Percentiles rank a stretch among this genome's conserved stretches.
Conservation (phyloP, 176 grass and related monocot species). For the Pharus latifolius region DNA sequence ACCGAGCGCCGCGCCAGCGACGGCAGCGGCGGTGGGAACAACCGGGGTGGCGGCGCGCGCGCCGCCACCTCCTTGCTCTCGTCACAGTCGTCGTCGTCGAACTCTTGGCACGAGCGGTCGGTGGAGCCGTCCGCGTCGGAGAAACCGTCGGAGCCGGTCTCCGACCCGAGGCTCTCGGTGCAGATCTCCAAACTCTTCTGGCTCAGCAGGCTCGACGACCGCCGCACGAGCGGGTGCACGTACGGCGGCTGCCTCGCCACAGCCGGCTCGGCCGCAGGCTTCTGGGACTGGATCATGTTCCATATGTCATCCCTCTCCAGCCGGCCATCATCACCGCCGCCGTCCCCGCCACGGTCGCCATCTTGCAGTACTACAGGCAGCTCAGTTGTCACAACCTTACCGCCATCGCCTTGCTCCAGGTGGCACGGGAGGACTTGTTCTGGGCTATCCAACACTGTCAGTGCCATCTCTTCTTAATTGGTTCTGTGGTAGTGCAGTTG, state of each 20-base stretch:
- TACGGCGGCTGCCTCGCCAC: slow-evolving; percentile 34
- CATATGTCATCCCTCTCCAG: slow-evolving; percentile 55
- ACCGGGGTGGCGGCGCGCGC: slow-evolving; percentile 7
- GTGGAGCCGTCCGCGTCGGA: slow-evolving; percentile 23
- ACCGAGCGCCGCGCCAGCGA: slow-evolving; percentile 57
- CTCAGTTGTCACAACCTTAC: not conserved
- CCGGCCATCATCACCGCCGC: not conserved
- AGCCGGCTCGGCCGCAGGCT: not conserved
- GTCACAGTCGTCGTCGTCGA: slow-evolving; percentile 10
- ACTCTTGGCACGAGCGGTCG: slow-evolving; percentile 26
- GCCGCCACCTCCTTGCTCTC: slow-evolving; percentile 6
- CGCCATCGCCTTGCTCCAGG: not conserved
- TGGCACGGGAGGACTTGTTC: slow-evolving; percentile 28
- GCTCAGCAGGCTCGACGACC: slow-evolving; percentile 70
- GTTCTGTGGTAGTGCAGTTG: too few relatives aligned
- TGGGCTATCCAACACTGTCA: slow-evolving; percentile 35
- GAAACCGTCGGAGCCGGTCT: slow-evolving; percentile 70
- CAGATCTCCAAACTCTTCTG: slow-evolving; percentile 89
- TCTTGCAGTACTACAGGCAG: slow-evolving; percentile 17
- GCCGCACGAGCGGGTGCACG: slow-evolving; percentile 62
- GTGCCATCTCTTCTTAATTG: slow-evolving; percentile 18
- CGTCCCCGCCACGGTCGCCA: not conserved
- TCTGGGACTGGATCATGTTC: slow-evolving; percentile 62
- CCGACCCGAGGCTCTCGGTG: slow-evolving; percentile 98
- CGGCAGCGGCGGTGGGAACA: slow-evolving; percentile 73